Percentiles rank a stretch among this genome's conserved stretches.
These are phyloP conservation scores for Colletotrichum horii DNA, from an alignment of 2,329 filamentous ascomycete species.

Conservation along the genomic window DNA sequence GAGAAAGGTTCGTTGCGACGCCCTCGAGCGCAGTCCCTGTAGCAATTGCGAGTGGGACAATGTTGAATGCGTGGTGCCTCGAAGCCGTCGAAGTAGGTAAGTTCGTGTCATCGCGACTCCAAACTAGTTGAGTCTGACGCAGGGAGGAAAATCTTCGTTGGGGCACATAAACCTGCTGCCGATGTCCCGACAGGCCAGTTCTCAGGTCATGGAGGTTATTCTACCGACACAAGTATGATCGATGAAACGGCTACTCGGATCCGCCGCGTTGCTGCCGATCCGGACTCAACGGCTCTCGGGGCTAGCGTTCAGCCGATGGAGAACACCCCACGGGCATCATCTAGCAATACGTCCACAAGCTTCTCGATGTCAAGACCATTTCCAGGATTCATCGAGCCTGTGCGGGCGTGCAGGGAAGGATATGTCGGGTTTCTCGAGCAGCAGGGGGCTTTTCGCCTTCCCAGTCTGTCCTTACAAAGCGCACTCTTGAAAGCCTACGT, in stretches of 20 bases:
- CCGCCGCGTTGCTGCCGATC: not conserved
- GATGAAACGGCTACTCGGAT: not conserved
- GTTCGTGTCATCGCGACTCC: not conserved
- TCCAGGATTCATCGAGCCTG: not conserved
- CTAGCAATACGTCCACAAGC: not conserved
- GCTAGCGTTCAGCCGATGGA: not conserved
- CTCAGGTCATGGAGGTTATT: not conserved
- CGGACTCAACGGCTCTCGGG: not conserved
- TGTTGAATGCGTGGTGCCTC: not conserved
- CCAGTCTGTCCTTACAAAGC: not conserved
- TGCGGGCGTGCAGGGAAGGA: rapidly evolving
- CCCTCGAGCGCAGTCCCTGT: not conserved
- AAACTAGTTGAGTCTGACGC: not conserved
- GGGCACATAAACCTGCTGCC: not conserved
- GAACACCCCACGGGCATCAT: not conserved
- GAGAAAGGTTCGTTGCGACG: not conserved
- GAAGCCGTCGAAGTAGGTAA: not conserved
- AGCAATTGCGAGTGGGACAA: not conserved
- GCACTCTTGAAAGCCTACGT: not conserved
- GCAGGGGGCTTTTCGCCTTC: not conserved
- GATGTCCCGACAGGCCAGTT: not conserved
- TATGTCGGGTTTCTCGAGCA: not conserved
- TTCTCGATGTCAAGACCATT: not conserved
- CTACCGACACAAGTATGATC: not conserved
- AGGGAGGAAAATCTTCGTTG: not conserved